These are phyloP conservation scores for Nepenthes mirabilis DNA, from an alignment of 148 eudicot genomes.

Conservation along the genomic window DNA sequence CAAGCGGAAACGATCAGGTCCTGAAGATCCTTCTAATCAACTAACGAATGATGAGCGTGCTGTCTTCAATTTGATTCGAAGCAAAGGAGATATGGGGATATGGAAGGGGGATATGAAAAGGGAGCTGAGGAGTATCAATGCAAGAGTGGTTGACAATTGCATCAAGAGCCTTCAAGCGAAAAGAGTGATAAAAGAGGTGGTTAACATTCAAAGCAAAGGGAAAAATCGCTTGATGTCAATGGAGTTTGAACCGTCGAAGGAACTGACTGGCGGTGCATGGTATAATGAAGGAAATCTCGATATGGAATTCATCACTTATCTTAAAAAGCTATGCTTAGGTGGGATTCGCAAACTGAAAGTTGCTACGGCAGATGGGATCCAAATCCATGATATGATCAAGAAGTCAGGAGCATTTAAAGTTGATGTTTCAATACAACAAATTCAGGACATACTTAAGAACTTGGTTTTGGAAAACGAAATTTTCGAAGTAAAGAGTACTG, in stretches of 20 bases:
- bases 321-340: constrained; percentile 15
- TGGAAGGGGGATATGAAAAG: constrained; percentile 33
- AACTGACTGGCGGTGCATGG: constrained; percentile 71
- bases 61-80: constrained; percentile 27
- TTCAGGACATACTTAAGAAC: constrained; percentile 32
- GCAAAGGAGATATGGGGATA: constrained; percentile 48
- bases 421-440: constrained; percentile 20
- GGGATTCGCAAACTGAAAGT: constrained; percentile 20
- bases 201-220: constrained; percentile 34
- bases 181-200: constrained; percentile 48
- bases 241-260: constrained; percentile 61
- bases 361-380: constrained; percentile 33
- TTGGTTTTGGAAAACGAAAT: constrained; percentile 54
- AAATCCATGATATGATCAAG: constrained; percentile 17
- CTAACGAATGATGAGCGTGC: constrained; percentile 17
- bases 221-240: constrained; percentile 45
- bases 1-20: constrained; percentile 20
- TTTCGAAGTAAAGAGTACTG: constrained; percentile 56
- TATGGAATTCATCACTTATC: constrained; percentile 14
- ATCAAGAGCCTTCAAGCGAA: constrained; percentile 28
- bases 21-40: constrained; percentile 7
- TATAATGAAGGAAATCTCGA: constrained; percentile 54
- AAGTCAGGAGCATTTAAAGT: not conserved
- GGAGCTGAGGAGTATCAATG: constrained; percentile 16
- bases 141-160: constrained; percentile 17